A percentile compares a stretch with the other conserved stretches of the same genome.
These are phyloP conservation scores for Taphrina confusa DNA, from an alignment of 1,139 yeast species.

Conservation along the genomic window DNA sequence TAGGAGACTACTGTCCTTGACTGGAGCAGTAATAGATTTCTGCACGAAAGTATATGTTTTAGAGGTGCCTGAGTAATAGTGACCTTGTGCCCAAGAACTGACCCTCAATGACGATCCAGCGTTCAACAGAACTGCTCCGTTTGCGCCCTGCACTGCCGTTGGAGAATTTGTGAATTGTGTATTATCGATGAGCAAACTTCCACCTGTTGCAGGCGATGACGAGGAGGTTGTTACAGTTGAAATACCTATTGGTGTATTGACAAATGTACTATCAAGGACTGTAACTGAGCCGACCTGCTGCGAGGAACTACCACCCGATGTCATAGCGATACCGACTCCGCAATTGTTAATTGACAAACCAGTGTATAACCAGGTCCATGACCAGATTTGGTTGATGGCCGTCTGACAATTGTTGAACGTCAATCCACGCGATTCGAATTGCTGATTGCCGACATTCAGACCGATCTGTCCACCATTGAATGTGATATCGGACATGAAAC, in stretches of 20 bases:
- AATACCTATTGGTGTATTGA: slow-evolving; percentile 21
- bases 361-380: slow-evolving; percentile 36
- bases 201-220: slow-evolving; percentile 13
- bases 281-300: slow-evolving; percentile 11
- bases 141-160: slow-evolving; percentile 4
- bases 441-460: slow-evolving; percentile 38
- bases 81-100: slow-evolving; percentile 19
- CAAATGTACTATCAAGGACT: slow-evolving; percentile 10
- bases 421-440: slow-evolving; percentile 34
- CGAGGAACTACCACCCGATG: neutral
- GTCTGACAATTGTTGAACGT: slow-evolving; percentile 34
- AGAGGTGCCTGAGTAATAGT: slow-evolving; percentile 1
- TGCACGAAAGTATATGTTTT: neutral
- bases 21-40: slow-evolving; percentile 7
- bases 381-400: slow-evolving; percentile 32
- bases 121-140: slow-evolving; percentile 5
- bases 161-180: slow-evolving; percentile 20
- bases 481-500: slow-evolving; percentile 36
- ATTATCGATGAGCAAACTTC: slow-evolving; percentile 18
- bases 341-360: slow-evolving; percentile 33
- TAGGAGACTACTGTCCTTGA: slow-evolving; percentile 19
- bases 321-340: slow-evolving; percentile 28
- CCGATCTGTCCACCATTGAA: slow-evolving; percentile 37
- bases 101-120: slow-evolving; percentile 12
- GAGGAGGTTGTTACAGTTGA: slow-evolving; percentile 3